Evolutionary conservation across 1,284 basidiomycete species (phyloP).

Genomic region (Ceratobasidium sp.): DNA sequence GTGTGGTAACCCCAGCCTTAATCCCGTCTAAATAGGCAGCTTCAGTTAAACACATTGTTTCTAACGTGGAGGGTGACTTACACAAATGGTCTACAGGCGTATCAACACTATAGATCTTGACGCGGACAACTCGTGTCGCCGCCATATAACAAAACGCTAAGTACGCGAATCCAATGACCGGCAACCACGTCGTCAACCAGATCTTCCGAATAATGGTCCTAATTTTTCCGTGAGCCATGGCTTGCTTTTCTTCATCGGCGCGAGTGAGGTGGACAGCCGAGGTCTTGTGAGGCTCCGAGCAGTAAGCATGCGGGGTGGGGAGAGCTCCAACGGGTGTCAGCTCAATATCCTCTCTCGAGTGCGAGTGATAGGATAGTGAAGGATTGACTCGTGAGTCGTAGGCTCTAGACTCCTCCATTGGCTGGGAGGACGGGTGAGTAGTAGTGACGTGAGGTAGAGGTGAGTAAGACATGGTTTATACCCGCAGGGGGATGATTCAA

Average conservation of each 20-base stretch:
- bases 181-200: constrained; percentile 36
- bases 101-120: constrained; percentile 20
- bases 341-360: constrained; percentile 33
- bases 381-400: not conserved
- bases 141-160: constrained; percentile 28
- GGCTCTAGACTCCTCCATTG: not conserved
- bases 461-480: constrained; percentile 24
- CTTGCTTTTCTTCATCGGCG: not conserved
- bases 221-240: not conserved
- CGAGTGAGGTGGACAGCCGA: constrained; percentile 21
- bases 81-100: constrained; percentile 28
- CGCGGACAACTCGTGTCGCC: constrained; percentile 25
- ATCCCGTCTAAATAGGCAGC: constrained; percentile 10
- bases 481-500: no score
- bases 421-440: not conserved
- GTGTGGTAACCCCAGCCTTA: constrained; percentile 40
- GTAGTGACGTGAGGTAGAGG: not conserved
- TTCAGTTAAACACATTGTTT: not conserved
- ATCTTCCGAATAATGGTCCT: constrained; percentile 16
- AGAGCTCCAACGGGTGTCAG: not conserved
- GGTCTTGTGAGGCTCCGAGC: constrained; percentile 16
- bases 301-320: not conserved
- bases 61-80: not conserved
- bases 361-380: not conserved
- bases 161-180: constrained; percentile 14